Conservation (phyloP, 2,329 filamentous ascomycete genomes). For the Ophiostoma ips region DNA sequence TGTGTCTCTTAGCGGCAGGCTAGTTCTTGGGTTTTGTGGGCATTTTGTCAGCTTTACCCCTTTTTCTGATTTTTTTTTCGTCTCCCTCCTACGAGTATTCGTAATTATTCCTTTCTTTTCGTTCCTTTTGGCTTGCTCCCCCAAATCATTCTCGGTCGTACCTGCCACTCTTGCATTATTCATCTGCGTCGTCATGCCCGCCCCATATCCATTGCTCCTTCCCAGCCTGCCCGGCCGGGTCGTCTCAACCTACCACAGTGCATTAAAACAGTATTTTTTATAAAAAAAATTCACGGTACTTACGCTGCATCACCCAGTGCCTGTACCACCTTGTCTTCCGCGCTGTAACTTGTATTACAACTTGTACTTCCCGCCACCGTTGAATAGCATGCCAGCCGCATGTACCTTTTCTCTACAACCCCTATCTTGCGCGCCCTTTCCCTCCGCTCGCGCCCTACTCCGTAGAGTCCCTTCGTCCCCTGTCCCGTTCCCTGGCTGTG, state of each 20-base stretch:
- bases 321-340: too few species aligned
- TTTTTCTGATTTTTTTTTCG: conserved; percentile 2
- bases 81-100: too few species aligned
- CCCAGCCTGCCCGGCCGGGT: background rate
- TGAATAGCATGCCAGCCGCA: too few species aligned
- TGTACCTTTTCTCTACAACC: too few species aligned
- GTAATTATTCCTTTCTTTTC: background rate
- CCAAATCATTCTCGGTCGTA: background rate
- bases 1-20: conserved; percentile 3
- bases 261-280: background rate
- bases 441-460: too few species aligned
- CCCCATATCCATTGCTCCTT: background rate
- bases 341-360: too few species aligned
- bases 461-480: too few species aligned
- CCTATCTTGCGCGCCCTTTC: background rate
- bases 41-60: conserved; percentile 1
- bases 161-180: background rate
- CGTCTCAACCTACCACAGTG: background rate
- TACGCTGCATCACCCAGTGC: too few species aligned
- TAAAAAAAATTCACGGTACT: too few species aligned
- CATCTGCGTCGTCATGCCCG: background rate
- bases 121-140: background rate
- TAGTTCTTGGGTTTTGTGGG: conserved; percentile 4
- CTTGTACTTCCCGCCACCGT: too few species aligned
- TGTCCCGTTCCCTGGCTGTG: too few species aligned